Percentiles rank a stretch among this genome's conserved stretches.
Evolutionary conservation across 192 early-diverging fungal species (phyloP).

Genomic region (Coemansia sp.): DNA sequence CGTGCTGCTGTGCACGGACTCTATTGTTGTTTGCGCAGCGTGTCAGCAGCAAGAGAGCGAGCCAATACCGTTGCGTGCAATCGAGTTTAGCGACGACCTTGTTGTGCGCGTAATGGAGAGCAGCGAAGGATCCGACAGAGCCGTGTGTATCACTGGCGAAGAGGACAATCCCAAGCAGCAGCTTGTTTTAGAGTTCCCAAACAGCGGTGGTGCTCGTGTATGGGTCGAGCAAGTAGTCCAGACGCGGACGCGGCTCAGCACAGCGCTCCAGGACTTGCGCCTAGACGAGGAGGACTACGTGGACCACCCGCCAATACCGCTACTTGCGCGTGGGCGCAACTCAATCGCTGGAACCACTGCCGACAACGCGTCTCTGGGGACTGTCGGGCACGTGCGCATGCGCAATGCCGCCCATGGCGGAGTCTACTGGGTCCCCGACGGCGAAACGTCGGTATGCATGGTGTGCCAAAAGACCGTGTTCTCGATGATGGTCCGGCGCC

Average conservation of each 20-base stretch:
- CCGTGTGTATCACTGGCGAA: slow-evolving; percentile 16
- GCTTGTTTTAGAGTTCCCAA: slow-evolving; percentile 17
- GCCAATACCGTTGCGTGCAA: slow-evolving; percentile 30
- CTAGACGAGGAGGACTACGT: slow-evolving; percentile 52
- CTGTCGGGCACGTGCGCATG: slow-evolving; percentile 6
- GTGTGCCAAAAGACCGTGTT: slow-evolving; percentile 53
- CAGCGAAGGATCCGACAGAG: background rate
- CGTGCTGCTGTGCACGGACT: slow-evolving; percentile 43
- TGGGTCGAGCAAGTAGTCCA: slow-evolving; percentile 33
- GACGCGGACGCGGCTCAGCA: slow-evolving; percentile 15
- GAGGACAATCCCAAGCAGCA: background rate
- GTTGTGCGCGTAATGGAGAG: slow-evolving; percentile 21
- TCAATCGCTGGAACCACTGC: slow-evolving; percentile 38
- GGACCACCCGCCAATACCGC: slow-evolving; percentile 40
- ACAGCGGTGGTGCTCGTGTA: slow-evolving; percentile 19
- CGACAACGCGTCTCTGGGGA: background rate
- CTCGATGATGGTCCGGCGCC: slow-evolving; percentile 56
- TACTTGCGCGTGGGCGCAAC: slow-evolving; percentile 37
- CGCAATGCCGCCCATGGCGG: slow-evolving; percentile 26
- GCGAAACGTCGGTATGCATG: slow-evolving; percentile 51
- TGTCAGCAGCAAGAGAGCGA: background rate
- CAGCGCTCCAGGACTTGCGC: slow-evolving; percentile 46
- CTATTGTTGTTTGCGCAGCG: slow-evolving; percentile 29
- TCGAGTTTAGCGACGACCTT: slow-evolving; percentile 36
- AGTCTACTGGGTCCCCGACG: slow-evolving; percentile 54